Evolutionary conservation across 495 filamentous ascomycete genomes (phyloP).

Genomic region (Xylaria venustula): DNA sequence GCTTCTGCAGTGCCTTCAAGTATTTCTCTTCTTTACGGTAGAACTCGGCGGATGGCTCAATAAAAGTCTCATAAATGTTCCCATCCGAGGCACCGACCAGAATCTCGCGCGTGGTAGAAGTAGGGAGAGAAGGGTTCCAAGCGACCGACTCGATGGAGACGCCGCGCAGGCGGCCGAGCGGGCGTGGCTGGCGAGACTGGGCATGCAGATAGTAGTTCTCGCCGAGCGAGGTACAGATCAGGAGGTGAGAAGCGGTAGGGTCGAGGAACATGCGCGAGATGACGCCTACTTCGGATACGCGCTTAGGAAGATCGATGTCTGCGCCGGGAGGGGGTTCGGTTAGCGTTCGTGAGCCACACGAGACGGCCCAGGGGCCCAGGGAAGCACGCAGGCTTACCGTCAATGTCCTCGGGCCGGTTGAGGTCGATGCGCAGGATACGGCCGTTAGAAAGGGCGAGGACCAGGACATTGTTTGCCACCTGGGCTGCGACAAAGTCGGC

Average conservation of each 20-base stretch:
- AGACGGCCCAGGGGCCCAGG: too few relatives aligned
- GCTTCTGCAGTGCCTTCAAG: slow-evolving; percentile 73
- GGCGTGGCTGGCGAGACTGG: slow-evolving; percentile 83
- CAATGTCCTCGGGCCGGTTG: slow-evolving; percentile 89
- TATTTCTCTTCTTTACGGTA: slow-evolving; percentile 94
- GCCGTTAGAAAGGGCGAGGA: slow-evolving; percentile 83
- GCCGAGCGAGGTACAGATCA: slow-evolving; percentile 85
- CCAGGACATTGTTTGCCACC: slow-evolving; percentile 94
- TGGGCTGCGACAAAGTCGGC: slow-evolving; percentile 95
- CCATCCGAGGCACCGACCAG: slow-evolving; percentile 88
- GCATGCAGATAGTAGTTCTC: slow-evolving; percentile 98
- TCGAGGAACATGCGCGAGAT: slow-evolving; percentile 97
- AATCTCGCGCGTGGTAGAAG: slow-evolving; percentile 93
- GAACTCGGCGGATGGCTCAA: slow-evolving; percentile 90
- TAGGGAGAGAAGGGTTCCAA: slow-evolving; percentile 97
- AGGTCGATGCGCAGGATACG: slow-evolving; percentile 92
- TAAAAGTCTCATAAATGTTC: slow-evolving; percentile 91
- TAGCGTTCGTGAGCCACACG: too few relatives aligned
- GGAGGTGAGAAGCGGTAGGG: slow-evolving; percentile 89
- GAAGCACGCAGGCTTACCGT: slow-evolving; percentile 73
- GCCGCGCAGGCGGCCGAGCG: slow-evolving; percentile 77
- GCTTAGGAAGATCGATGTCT: slow-evolving; percentile 98
- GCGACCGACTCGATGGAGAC: slow-evolving; percentile 85
- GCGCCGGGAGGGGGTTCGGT: slow-evolving; percentile 10
- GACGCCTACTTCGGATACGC: slow-evolving; percentile 81